A percentile compares a stretch with the other conserved stretches of the same genome.
Evolutionary conservation across 768 basidiomycete genomes (phyloP).

Genomic region (Russula olivacea): DNA sequence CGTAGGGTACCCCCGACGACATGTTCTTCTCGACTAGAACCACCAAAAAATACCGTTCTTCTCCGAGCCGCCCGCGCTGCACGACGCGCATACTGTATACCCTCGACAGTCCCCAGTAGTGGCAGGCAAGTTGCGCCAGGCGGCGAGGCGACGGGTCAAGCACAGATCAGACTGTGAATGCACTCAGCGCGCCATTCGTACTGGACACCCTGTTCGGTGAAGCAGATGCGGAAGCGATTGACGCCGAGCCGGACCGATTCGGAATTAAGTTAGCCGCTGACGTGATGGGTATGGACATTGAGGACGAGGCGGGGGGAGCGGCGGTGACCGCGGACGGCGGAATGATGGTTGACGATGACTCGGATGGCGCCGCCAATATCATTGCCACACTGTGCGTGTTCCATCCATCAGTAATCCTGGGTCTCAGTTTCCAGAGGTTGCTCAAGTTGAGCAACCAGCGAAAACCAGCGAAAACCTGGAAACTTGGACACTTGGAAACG

Average conservation of each 20-base stretch:
- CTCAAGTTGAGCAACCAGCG: too few species aligned
- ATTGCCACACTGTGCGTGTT: not conserved
- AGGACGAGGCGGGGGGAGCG: not conserved
- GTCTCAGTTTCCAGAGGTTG: too few species aligned
- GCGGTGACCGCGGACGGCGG: not conserved
- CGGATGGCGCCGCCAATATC: too few species aligned
- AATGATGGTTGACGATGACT: constrained; percentile 12
- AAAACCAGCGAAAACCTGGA: too few species aligned
- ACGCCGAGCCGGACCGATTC: constrained; percentile 31
- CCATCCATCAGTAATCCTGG: too few species aligned
- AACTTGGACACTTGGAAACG: too few species aligned
- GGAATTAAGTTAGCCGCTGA: constrained; percentile 24
- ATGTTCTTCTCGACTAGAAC: constrained; percentile 68
- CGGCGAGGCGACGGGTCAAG: constrained; percentile 74
- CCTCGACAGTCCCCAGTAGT: constrained; percentile 39
- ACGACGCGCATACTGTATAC: constrained; percentile 74
- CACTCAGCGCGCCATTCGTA: constrained; percentile 74
- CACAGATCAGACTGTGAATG: constrained; percentile 67
- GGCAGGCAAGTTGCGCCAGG: constrained; percentile 51
- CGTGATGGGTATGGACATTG: constrained; percentile 10
- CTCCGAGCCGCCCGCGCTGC: constrained; percentile 69
- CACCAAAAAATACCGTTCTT: constrained; percentile 91
- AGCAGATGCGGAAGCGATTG: constrained; percentile 67
- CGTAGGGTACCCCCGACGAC: constrained; percentile 1
- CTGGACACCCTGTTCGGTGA: constrained; percentile 74